Base-by-base conservation (phyloP, 2,329 filamentous ascomycete genomes). In the Fusarium nygamai region DNA sequence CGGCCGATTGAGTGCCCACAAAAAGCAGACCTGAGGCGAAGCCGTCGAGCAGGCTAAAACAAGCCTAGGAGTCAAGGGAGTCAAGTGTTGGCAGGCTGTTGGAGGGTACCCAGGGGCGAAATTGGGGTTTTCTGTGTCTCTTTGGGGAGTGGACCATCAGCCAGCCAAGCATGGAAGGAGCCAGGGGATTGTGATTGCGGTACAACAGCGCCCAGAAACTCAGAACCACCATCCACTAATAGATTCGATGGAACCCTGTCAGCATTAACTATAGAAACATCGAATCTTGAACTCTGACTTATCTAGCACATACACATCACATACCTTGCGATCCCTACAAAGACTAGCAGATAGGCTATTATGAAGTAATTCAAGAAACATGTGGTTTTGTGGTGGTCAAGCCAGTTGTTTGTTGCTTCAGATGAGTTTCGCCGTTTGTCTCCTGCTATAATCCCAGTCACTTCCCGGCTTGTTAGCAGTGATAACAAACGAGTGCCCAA, bases 1-100 rank as follows among this genome's bases (percentile, higher is more conserved):
- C 62, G 72, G 65, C 51, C 73, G 72, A 70, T 63, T 73, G 63
- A 31, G 33, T 58, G 27, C 51, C 67, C 67, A 78, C 72, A 74
- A 74, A 75, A 73, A 60, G 67, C 64, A 73, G 66, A 73, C 72
- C 68, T 77, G 76, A 78, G 76, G 74, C 72, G 76, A 75, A 76
- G 72, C 69, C 72, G 65, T 57, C 61, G 46, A 68, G 64, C 38
- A 61, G 65, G 72, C 69, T 70, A 75, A 29, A 70, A 64, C 58
- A 69, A 64, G 67, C 56, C 60, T 53, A 58, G 61, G 29, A 36
- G 38, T 41, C 48, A 66, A 67, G 59, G 57, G 56, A 67, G 41
- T 22, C 58, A 43, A 70, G 66, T 58, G 31, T 58, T 63, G 65
- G 53, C 48, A 71, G 58, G 53, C 41, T 67, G 58, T 74, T 74